These are phyloP conservation scores for Lasiosphaeria miniovina DNA, from an alignment of 495 filamentous ascomycete genomes.

Conservation along the genomic window DNA sequence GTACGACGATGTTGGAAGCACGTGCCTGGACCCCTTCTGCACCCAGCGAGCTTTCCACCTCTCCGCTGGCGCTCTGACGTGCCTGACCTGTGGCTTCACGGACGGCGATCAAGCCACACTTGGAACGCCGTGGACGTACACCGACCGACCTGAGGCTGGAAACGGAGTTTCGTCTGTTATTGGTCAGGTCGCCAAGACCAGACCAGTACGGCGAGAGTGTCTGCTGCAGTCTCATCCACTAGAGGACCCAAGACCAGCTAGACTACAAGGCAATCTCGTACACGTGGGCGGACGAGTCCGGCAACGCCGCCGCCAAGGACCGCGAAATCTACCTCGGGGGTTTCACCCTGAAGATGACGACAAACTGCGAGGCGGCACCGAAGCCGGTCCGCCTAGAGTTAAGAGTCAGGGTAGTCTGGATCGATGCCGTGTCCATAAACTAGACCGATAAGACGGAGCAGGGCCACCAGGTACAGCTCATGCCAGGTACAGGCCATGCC, in stretches of 20 bases:
- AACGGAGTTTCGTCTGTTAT: not conserved
- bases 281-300: conserved; percentile 11
- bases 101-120: not conserved
- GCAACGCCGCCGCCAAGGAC: not conserved
- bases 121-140: not conserved
- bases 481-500: conserved; percentile 30
- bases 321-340: conserved; percentile 7
- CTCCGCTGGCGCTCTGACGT: not conserved
- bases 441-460: conserved; percentile 25
- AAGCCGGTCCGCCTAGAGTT: not conserved
- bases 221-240: not conserved
- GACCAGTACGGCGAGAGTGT: not conserved
- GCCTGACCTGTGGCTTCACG: not conserved
- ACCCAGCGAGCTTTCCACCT: not conserved
- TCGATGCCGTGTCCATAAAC: conserved; percentile 35
- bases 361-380: conserved; percentile 12
- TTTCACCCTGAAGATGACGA: conserved; percentile 4
- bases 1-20: not conserved
- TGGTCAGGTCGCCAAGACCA: not conserved
- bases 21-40: not conserved
- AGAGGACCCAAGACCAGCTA: not conserved
- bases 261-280: conserved; percentile 16
- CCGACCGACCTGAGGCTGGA: not conserved
- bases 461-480: conserved; percentile 25
- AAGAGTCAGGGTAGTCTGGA: conserved; percentile 21